phyloP scores from a whole-genome alignment of 371 early-diverging fungal genomes.

The Cladochytrium tenue region DNA sequence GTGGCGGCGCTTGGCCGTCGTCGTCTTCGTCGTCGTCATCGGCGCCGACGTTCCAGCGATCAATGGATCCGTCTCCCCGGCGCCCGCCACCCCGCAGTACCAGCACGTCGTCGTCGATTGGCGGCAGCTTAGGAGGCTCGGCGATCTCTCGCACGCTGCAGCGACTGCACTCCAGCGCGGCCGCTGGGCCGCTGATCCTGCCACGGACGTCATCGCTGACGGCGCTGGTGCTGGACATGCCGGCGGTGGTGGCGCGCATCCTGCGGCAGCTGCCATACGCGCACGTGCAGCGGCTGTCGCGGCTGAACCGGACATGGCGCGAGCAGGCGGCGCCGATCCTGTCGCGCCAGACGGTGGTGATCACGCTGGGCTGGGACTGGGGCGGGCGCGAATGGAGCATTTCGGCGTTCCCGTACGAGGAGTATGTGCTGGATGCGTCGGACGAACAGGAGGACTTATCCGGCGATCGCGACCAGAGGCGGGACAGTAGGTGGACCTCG shows the following conservation, averaged over 20 bases:
- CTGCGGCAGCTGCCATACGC: conserved; percentile 6
- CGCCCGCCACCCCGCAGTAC: too few species aligned
- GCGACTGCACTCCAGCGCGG: too few species aligned
- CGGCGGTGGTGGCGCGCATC: neutral
- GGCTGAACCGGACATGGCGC: conserved; percentile 2
- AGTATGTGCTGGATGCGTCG: conserved; percentile 7
- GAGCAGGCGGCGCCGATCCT: conserved; percentile 5
- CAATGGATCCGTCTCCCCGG: too few species aligned
- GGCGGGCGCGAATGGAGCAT: conserved; percentile 13
- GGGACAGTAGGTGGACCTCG: neutral
- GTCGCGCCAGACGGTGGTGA: conserved; percentile 1
- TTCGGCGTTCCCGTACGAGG: conserved; percentile 4
- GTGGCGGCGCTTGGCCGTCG: too few species aligned
- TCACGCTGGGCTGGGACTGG: conserved; percentile 12
- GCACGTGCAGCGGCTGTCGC: conserved; percentile 10
- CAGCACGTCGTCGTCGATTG: too few species aligned
- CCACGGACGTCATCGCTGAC: conserved; percentile 11
- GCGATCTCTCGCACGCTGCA: too few species aligned
- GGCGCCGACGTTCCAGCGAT: too few species aligned
- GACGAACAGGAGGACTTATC: neutral
- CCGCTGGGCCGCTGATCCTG: conserved; percentile 7
- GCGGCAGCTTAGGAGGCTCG: too few species aligned
- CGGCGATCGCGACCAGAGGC: neutral
- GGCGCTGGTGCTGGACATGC: conserved; percentile 10
- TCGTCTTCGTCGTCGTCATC: too few species aligned